Conservation (phyloP, 768 basidiomycete genomes). For the Russula virescens region DNA sequence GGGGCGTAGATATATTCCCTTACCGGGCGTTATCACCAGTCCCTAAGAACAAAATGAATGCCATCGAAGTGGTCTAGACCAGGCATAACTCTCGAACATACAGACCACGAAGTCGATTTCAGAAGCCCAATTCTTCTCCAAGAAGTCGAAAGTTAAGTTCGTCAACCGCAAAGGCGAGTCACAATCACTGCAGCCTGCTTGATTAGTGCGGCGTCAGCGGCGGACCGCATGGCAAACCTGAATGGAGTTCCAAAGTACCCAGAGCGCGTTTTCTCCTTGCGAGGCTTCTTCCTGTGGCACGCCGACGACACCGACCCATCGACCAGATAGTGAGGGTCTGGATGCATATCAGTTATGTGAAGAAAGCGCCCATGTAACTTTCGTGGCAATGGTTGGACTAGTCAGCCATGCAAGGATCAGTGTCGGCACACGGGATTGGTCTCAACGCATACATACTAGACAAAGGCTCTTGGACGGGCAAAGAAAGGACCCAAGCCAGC, state of each 20-base stretch:
- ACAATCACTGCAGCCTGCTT: constrained; percentile 48
- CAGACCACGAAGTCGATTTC: constrained; percentile 91
- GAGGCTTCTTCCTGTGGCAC: constrained; percentile 60
- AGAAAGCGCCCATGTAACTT: constrained; percentile 69
- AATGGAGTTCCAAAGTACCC: constrained; percentile 64
- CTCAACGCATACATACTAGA: constrained; percentile 2
- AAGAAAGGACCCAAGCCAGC: background rate
- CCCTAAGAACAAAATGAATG: constrained; percentile 39
- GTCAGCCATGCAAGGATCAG: constrained; percentile 1
- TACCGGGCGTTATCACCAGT: constrained; percentile 74
- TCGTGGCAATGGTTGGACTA: constrained; percentile 24
- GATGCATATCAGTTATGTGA: constrained; percentile 82
- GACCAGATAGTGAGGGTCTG: constrained; percentile 58
- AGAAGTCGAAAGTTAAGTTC: constrained; percentile 74
- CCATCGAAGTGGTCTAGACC: background rate
- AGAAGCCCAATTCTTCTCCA: constrained; percentile 72
- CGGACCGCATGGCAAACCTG: constrained; percentile 41
- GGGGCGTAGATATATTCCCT: constrained; percentile 4
- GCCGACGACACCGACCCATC: constrained; percentile 51
- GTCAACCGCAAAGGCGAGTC: constrained; percentile 78
- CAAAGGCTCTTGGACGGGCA: constrained; percentile 16
- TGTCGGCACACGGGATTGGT: background rate
- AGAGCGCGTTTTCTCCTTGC: constrained; percentile 46
- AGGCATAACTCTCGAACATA: constrained; percentile 32
- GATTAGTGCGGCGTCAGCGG: background rate